Evolutionary conservation across 768 basidiomycete species (phyloP).

Genomic region (Leucosporidium scottii): DNA sequence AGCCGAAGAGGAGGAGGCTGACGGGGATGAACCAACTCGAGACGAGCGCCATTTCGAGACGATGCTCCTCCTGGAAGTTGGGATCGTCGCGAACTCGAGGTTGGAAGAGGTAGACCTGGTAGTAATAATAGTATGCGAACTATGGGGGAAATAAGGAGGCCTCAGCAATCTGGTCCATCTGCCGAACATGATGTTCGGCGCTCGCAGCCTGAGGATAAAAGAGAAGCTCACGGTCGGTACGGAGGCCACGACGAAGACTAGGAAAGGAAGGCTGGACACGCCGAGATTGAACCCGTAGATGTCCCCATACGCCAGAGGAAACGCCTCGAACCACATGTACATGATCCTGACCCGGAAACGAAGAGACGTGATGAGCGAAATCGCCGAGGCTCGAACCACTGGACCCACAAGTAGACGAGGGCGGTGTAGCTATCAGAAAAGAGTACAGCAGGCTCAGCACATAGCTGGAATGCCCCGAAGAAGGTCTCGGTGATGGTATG

Average conservation of each 20-base stretch:
- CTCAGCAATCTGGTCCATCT: too few species aligned
- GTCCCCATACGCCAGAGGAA: conserved; percentile 14
- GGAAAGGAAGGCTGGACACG: too few species aligned
- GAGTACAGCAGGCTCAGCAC: conserved; percentile 24
- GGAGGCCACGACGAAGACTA: too few species aligned
- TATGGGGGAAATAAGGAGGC: too few species aligned
- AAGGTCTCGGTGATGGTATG: conserved; percentile 17
- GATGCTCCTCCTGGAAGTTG: background rate
- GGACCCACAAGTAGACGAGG: background rate
- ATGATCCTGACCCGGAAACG: background rate
- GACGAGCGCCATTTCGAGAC: conserved; percentile 13
- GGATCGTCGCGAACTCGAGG: background rate
- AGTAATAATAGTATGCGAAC: too few species aligned
- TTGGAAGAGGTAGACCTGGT: too few species aligned
- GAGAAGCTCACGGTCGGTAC: too few species aligned
- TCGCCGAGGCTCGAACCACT: too few species aligned
- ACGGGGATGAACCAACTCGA: conserved; percentile 7
- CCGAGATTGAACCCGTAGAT: conserved; percentile 3
- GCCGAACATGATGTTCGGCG: too few species aligned
- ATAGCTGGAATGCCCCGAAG: conserved; percentile 23
- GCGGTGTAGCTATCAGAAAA: conserved; percentile 28
- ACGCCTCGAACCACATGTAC: conserved; percentile 20
- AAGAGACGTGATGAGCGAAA: too few species aligned
- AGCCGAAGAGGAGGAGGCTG: conserved; percentile 17
- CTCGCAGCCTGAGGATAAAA: too few species aligned